A percentile compares a stretch with the other conserved stretches of the same genome.
phyloP scores from a whole-genome alignment of 176 grass and related monocot species.

The Avena insularis region DNA sequence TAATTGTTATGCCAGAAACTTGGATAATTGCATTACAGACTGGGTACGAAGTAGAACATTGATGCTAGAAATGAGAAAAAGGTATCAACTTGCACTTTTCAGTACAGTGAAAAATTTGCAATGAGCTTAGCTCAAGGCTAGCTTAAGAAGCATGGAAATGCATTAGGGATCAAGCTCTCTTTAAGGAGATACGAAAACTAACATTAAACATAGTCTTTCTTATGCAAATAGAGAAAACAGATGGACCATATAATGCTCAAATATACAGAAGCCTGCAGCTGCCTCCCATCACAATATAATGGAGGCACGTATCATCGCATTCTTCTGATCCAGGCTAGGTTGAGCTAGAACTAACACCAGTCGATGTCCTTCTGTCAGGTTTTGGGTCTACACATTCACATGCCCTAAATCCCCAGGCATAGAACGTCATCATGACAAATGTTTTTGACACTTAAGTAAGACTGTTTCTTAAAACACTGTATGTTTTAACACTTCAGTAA shows the following conservation, averaged over 20 bases:
- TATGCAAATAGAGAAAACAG: constrained; percentile 12
- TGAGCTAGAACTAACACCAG: background rate
- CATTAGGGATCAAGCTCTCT: constrained; percentile 13
- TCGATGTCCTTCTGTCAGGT: background rate
- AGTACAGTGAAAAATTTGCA: constrained; percentile 22
- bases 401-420: background rate
- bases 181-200: constrained; percentile 1
- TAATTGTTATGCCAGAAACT: constrained; percentile 16
- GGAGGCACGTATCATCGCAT: background rate
- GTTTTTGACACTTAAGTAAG: background rate
- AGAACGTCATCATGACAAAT: background rate
- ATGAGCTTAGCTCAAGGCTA: constrained; percentile 27
- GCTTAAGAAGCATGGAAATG: constrained; percentile 27
- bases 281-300: constrained; percentile 1
- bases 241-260: constrained; percentile 14
- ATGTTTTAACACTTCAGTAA: background rate
- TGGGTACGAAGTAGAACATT: constrained; percentile 1
- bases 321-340: background rate
- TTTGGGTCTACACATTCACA: background rate
- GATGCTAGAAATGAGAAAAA: constrained; percentile 33
- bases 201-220: background rate
- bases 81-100: constrained; percentile 32
- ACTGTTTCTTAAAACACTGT: background rate
- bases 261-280: background rate
- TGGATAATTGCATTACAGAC: constrained; percentile 1